A percentile compares a stretch with the other conserved stretches of the same genome.
Evolutionary conservation across 495 filamentous ascomycete species (phyloP).

Genomic region (Penicillium longicatenatum): DNA sequence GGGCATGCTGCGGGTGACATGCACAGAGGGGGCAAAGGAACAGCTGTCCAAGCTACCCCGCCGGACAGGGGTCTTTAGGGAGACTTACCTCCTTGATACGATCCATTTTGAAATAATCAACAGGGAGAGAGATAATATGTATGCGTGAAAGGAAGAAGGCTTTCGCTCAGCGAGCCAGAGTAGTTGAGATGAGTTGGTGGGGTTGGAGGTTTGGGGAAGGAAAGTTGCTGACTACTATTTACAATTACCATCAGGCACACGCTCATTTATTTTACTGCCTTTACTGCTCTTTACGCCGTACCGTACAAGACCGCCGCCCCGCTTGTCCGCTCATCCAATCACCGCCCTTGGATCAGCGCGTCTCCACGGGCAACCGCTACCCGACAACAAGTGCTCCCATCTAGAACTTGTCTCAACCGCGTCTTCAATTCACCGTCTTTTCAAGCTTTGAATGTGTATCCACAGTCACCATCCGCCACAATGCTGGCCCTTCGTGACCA

Average conservation of each 20-base stretch:
- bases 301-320: conserved; percentile 26
- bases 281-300: conserved; percentile 17
- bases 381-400: conserved; percentile 26
- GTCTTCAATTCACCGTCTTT: conserved; percentile 8
- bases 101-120: conserved; percentile 47
- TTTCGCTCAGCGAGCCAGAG: conserved; percentile 50
- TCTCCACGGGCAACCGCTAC: conserved; percentile 52
- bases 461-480: conserved; percentile 30
- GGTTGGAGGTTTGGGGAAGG: conserved; percentile 23
- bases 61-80: conserved; percentile 32
- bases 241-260: conserved; percentile 18
- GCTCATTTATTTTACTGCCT: conserved; percentile 1
- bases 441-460: conserved; percentile 27
- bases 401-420: conserved; percentile 7
- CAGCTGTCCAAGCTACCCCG: conserved; percentile 48
- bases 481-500: conserved; percentile 88
- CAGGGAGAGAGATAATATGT: conserved; percentile 32
- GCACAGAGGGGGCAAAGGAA: conserved; percentile 21
- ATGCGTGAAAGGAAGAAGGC: conserved; percentile 33
- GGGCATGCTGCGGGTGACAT: conserved; percentile 17
- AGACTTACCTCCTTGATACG: conserved; percentile 78
- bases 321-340: conserved; percentile 20
- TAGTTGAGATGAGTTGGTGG: conserved; percentile 21
- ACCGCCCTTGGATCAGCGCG: conserved; percentile 30
- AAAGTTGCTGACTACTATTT: conserved; percentile 18